A percentile compares a stretch with the other conserved stretches of the same genome.
Conservation (phyloP, 768 basidiomycete species). For the Pleurotus tuoliensis region DNA sequence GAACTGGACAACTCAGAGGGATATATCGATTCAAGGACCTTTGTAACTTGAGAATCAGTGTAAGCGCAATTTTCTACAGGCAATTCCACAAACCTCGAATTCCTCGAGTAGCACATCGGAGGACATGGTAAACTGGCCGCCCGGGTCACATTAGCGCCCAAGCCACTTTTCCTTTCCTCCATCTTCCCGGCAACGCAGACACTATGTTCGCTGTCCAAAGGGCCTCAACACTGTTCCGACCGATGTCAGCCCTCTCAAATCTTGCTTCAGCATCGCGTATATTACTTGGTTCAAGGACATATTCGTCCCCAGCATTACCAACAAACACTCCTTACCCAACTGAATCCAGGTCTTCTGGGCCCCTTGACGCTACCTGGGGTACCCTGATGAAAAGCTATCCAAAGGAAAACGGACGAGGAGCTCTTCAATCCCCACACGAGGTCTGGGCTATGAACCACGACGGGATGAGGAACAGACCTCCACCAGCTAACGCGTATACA, state of each 20-base stretch:
- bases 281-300: not conserved
- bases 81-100: slow-evolving; percentile 63
- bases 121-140: slow-evolving; percentile 39
- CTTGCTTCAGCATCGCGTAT: not conserved
- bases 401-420: not conserved
- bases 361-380: not conserved
- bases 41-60: slow-evolving; percentile 12
- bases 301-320: not conserved
- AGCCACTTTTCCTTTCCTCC: not conserved
- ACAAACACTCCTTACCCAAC: not conserved
- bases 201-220: not conserved
- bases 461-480: slow-evolving; percentile 12
- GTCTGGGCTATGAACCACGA: slow-evolving; percentile 35
- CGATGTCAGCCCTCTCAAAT: not conserved
- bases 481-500: slow-evolving; percentile 50
- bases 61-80: slow-evolving; percentile 6
- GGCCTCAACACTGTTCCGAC: not conserved
- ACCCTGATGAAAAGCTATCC: not conserved
- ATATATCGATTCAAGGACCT: slow-evolving; percentile 96
- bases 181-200: too few relatives aligned
- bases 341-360: slow-evolving; percentile 1
- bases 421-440: slow-evolving; percentile 27
- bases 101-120: slow-evolving; percentile 77
- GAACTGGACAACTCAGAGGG: slow-evolving; percentile 89
- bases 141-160: not conserved